Evolutionary conservation across 805 yeast genomes (phyloP), one percentile per base, ranked within the genome.

Genomic region (Starmerella tilneyi): DNA sequence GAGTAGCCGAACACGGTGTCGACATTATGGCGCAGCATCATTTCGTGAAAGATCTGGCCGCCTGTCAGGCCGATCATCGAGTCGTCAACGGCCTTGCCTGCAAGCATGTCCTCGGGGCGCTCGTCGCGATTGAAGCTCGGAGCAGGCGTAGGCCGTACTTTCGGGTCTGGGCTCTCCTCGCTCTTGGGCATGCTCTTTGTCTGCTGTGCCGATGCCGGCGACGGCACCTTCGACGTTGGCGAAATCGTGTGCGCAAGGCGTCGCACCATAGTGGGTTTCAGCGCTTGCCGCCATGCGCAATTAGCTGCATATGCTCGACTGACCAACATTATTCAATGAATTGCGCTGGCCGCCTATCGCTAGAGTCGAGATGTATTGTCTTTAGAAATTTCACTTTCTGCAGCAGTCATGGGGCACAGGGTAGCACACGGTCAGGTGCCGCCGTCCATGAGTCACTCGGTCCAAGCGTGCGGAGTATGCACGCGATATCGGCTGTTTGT

Each of bases 1-100:
- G 98, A 94, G 69, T 92, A 92, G 34, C 98, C 98, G 63, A 89
- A 92, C 39, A 92, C 77, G 48, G 96, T 85, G 65, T 92, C 96
- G 47, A 92, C 98, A 44, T 84, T 76, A 63, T 92, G 96, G 63
- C 96, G 78, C 51, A 78, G 72, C 97, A 92, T 92, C 97, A 92
- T 92, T 66, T 89, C 97, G 65, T 89, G 96, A 71, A 92, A 92
- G 51, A 92, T 88, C 68, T 92, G 92, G 56, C 98, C 98, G 53
- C 98, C 98, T n/a, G 95, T 81, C 57, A 86, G 74, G 15, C 98
- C 98, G 45, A 92, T 86, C 59, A 89, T 79, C 5, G 95, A 82
- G 58, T 81, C 88, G 44, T 65, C 69, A 15, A 59, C 54, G 7
- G 61, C 53, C 21, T 41, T 24, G 22, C 41, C 44, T 22, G 22